phyloP scores from a whole-genome alignment of 768 basidiomycete species.

The Pulveroboletus sp. region DNA sequence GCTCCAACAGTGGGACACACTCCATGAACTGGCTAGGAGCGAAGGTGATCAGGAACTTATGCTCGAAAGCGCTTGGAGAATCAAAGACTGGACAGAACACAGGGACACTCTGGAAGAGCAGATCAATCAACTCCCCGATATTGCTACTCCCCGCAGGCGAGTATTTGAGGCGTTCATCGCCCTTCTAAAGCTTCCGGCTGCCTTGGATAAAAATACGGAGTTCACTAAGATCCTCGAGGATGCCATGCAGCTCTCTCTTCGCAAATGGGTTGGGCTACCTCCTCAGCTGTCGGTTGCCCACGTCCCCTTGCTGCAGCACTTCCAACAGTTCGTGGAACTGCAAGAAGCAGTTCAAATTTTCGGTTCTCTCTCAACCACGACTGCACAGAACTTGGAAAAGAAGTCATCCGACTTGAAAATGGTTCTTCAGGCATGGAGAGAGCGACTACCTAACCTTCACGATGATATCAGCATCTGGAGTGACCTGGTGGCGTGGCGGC shows the following conservation, averaged over 20 bases:
- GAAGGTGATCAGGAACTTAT: slow-evolving; percentile 90
- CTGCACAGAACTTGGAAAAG: slow-evolving; percentile 83
- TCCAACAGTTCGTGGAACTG: slow-evolving; percentile 98
- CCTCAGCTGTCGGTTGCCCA: slow-evolving; percentile 86
- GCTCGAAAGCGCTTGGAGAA: slow-evolving; percentile 94
- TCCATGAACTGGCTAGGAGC: slow-evolving; percentile 83
- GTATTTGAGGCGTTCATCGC: slow-evolving; percentile 97
- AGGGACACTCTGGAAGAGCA: slow-evolving; percentile 74
- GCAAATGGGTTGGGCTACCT: slow-evolving; percentile 93
- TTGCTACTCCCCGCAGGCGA: slow-evolving; percentile 89
- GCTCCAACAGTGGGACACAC: slow-evolving; percentile 94
- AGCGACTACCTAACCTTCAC: slow-evolving; percentile 89
- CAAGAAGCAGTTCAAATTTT: slow-evolving; percentile 96
- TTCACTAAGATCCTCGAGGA: slow-evolving; percentile 90
- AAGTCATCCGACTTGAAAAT: slow-evolving; percentile 94
- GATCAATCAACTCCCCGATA: slow-evolving; percentile 75
- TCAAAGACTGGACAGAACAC: slow-evolving; percentile 85
- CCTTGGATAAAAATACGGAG: slow-evolving; percentile 79
- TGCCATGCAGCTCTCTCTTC: slow-evolving; percentile 91
- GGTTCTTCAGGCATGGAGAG: slow-evolving; percentile 95
- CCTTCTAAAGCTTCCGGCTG: slow-evolving; percentile 77
- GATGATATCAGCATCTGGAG: slow-evolving; percentile 99
- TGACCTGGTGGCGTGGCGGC: slow-evolving; percentile 98
- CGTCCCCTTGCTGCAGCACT: slow-evolving; percentile 91
- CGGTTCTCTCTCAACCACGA: slow-evolving; percentile 82